A percentile compares a stretch with the other conserved stretches of the same genome.
Evolutionary conservation across 805 yeast species (phyloP).

Genomic region (Starmerella gropengiesseri): DNA sequence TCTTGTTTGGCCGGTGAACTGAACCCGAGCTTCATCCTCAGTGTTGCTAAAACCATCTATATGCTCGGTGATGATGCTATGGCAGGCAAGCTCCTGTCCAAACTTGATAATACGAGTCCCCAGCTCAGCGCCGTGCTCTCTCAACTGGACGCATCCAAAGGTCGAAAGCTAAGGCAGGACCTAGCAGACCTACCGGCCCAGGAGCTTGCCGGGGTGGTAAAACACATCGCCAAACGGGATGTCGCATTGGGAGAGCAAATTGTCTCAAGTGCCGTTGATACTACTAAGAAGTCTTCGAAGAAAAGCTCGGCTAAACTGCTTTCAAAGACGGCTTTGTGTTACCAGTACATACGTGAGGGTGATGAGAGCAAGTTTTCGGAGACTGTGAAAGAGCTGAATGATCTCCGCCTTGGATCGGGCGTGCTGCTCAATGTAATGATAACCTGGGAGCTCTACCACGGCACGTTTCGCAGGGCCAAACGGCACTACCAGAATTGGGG

Average conservation of each 20-base stretch:
- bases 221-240: conserved; percentile 5
- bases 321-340: conserved; percentile 12
- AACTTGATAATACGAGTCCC: neutral
- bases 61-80: conserved; percentile 9
- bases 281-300: neutral
- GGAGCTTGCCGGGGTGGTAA: conserved; percentile 16
- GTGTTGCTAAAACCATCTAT: conserved; percentile 15
- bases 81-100: neutral
- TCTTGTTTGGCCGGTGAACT: conserved; percentile 5
- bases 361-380: conserved; percentile 4
- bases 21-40: conserved; percentile 9
- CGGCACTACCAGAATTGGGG: conserved; percentile 18
- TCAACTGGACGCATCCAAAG: conserved; percentile 7
- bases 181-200: conserved; percentile 29
- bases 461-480: conserved; percentile 16
- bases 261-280: neutral
- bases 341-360: conserved; percentile 14
- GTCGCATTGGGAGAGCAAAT: conserved; percentile 7
- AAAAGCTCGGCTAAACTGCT: conserved; percentile 3
- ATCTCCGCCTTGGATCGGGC: conserved; percentile 9
- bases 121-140: neutral
- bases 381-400: neutral
- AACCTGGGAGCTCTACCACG: conserved; percentile 22
- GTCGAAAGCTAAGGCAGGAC: neutral
- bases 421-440: conserved; percentile 17